A percentile compares a stretch with the other conserved stretches of the same genome.
Conservation (phyloP, 129 eudicot species). For the Artemisia argyi region DNA sequence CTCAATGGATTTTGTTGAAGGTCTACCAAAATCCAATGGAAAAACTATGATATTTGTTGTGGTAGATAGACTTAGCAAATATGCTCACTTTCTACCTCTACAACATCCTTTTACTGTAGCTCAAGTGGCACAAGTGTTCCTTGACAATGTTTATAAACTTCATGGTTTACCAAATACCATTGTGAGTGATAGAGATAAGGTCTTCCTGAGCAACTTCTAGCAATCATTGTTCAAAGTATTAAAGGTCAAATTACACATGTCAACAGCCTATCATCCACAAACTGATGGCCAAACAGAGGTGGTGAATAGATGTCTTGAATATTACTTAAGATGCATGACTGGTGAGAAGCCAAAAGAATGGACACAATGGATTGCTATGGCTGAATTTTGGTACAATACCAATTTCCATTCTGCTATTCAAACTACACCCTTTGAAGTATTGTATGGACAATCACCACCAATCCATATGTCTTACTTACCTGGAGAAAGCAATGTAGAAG, state of each 20-base stretch:
- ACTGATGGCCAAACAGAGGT: background rate
- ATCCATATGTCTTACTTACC: background rate
- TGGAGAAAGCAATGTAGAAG: background rate
- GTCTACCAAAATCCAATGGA: background rate
- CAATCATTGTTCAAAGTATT: too few species aligned
- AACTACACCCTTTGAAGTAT: background rate
- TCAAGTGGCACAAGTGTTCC: too few species aligned
- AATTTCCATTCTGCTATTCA: background rate
- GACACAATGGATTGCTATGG: background rate
- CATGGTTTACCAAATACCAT: too few species aligned
- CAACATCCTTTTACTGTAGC: too few species aligned
- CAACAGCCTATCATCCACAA: too few species aligned
- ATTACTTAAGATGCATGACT: background rate
- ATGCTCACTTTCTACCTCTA: too few species aligned
- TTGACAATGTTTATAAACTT: too few species aligned
- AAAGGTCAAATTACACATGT: too few species aligned
- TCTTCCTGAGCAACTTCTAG: too few species aligned
- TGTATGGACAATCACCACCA: background rate
- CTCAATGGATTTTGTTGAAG: background rate
- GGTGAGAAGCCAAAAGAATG: background rate
- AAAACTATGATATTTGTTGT: too few species aligned
- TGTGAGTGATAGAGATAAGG: too few species aligned
- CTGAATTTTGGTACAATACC: background rate
- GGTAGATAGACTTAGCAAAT: too few species aligned
- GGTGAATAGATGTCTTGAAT: background rate